Percentiles rank a stretch among this genome's conserved stretches.
These are phyloP conservation scores for Iris macrosiphon DNA, from an alignment of 106 monocot genomes.

Conservation along the genomic window DNA sequence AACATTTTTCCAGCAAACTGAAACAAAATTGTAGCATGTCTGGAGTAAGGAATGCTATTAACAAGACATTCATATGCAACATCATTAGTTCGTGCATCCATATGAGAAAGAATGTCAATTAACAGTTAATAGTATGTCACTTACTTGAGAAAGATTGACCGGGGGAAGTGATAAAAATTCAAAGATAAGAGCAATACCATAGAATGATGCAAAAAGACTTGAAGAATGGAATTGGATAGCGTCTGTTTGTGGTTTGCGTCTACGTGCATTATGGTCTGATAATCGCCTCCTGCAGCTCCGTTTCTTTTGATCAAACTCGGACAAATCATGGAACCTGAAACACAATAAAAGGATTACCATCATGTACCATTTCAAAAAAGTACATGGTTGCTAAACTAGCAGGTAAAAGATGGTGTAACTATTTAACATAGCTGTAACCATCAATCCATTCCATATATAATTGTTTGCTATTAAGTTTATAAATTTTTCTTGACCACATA, in stretches of 20 bases:
- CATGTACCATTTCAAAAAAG: background rate
- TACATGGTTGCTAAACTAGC: background rate
- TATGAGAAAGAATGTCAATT: too few species aligned
- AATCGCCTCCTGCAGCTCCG: constrained; percentile 72
- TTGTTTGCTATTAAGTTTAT: background rate
- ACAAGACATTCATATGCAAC: too few species aligned
- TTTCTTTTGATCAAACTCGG: constrained; percentile 81
- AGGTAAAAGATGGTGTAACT: background rate
- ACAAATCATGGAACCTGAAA: constrained; percentile 39
- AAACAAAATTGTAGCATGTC: too few species aligned
- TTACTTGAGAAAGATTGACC: too few species aligned
- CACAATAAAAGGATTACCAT: background rate
- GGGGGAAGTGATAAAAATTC: too few species aligned
- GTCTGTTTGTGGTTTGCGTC: constrained; percentile 59
- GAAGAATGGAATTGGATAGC: constrained; percentile 39
- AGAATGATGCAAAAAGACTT: constrained; percentile 40
- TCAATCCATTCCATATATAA: background rate
- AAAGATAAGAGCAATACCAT: constrained; percentile 36
- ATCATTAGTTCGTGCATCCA: too few species aligned
- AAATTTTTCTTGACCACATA: too few species aligned
- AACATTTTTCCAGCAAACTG: too few species aligned
- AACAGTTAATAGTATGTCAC: too few species aligned
- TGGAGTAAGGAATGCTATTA: too few species aligned
- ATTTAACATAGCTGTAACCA: background rate
- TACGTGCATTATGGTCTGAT: constrained; percentile 77